Evolutionary conservation across 805 yeast genomes (phyloP), one percentile per base, ranked within the genome.

Genomic region (Hanseniaspora nectarophila): DNA sequence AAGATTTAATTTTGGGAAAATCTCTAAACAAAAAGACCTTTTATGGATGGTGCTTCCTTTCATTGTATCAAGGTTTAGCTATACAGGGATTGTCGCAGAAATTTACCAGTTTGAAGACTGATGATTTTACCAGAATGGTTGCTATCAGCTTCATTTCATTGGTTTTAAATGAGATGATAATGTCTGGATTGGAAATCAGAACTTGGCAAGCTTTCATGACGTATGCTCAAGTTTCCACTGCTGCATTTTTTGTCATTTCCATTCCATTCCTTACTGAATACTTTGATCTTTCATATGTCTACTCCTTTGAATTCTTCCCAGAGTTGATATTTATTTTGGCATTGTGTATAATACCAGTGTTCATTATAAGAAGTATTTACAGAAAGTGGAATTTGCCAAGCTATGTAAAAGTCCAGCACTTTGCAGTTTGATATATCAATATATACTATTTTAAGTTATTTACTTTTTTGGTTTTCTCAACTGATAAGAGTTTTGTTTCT

Each of bases 391-490:
- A 88, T 58, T 97, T 98, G 3, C 98, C 98, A 31, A 87, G 86
- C 62, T 92, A 92, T 65, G 97, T 97, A 8, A 92, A 92, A 66
- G 97, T 92, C 39, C 97, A 89, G 65, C 92, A 85, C 48, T 66
- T 66, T 55, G 57, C 66, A 7, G 60, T 60, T 55, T 81, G 16
- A 28, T 28, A 13, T 35, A 33, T n/a, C n/a, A 34, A 18, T 16
- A 24, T 16, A 34, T 32, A 29, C 32, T 31, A 29, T 15, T 2
- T 23, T 31, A 43, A 4, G 16, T 39, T n/a, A 39, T 8, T n/a
- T 26, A 7, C 32, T 24, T 39, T n/a, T 34, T 42, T 43, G 38
- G 32, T 16, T 33, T 21, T n/a, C n/a, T 39, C 35, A 31, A 23
- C 12, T 39, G 33, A 16, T 18, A 5, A 4, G 43, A 52, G 16